Conservation (phyloP, 352 stramenopile species). For the Pythium phragmiticola region DNA sequence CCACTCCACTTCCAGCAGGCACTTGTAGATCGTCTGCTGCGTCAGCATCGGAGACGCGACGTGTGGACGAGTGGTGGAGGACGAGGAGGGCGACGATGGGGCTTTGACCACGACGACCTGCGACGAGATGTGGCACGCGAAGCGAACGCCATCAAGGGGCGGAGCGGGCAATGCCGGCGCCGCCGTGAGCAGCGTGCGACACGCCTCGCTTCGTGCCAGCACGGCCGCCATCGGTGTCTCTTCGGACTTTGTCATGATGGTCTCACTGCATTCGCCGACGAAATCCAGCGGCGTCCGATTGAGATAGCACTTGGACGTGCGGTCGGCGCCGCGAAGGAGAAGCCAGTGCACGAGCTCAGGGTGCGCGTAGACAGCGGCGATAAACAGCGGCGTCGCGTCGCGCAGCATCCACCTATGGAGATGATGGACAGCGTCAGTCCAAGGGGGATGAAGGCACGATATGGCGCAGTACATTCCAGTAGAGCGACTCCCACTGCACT, state of each 20-base stretch:
- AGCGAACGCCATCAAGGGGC: slow-evolving; percentile 29
- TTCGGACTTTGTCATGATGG: slow-evolving; percentile 17
- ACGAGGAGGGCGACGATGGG: slow-evolving; percentile 20
- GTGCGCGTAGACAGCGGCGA: slow-evolving; percentile 57
- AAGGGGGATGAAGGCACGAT: not conserved
- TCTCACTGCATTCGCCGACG: slow-evolving; percentile 56
- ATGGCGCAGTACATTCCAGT: slow-evolving; percentile 37
- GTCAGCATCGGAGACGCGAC: not conserved
- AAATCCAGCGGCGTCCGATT: slow-evolving; percentile 46
- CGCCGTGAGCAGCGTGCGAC: slow-evolving; percentile 36
- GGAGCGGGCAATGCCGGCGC: slow-evolving; percentile 32
- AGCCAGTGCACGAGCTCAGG: slow-evolving; percentile 55
- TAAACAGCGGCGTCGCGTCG: slow-evolving; percentile 61
- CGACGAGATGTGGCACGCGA: slow-evolving; percentile 40
- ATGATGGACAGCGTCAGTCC: not conserved
- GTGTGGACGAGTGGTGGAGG: not conserved
- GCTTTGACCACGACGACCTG: slow-evolving; percentile 41
- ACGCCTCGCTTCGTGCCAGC: slow-evolving; percentile 36
- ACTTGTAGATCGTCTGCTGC: slow-evolving; percentile 54
- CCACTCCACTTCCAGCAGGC: slow-evolving; percentile 47
- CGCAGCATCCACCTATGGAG: slow-evolving; percentile 58
- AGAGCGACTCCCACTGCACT: slow-evolving; percentile 63
- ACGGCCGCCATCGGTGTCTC: slow-evolving; percentile 4
- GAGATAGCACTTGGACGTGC: slow-evolving; percentile 47
- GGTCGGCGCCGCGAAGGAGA: slow-evolving; percentile 55